phyloP scores from a whole-genome alignment of 1,284 basidiomycete species.

The Rhodofomes roseus region DNA sequence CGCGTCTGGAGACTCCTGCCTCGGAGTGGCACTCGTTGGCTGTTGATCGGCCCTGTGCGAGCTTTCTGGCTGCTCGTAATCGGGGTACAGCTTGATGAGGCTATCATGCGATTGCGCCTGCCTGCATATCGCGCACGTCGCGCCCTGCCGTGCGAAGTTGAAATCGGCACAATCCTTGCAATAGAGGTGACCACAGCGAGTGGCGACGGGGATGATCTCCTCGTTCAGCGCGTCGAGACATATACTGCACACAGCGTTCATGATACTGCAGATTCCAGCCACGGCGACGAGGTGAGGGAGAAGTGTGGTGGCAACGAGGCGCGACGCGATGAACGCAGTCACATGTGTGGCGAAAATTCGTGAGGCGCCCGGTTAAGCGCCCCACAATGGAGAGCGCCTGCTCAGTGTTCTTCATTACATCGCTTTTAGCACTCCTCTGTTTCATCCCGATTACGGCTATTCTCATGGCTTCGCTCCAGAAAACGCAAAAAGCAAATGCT shows the following conservation, averaged over 20 bases:
- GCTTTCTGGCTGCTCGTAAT: conserved; percentile 7
- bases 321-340: conserved; percentile 8
- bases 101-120: conserved; percentile 15
- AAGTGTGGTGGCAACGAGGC: conserved; percentile 1
- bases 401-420: background rate
- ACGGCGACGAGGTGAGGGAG: conserved; percentile 5
- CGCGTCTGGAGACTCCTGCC: background rate
- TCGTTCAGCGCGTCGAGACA: conserved; percentile 21
- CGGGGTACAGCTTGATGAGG: conserved; percentile 22
- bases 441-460: background rate
- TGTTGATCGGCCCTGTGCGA: background rate
- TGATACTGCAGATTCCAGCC: background rate
- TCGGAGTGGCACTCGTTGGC: background rate
- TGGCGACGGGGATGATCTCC: conserved; percentile 14
- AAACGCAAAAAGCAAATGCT: conserved; percentile 58
- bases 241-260: conserved; percentile 22
- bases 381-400: too few species aligned
- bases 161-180: conserved; percentile 27
- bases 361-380: conserved; percentile 1
- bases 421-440: background rate
- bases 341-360: conserved; percentile 8
- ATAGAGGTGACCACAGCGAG: conserved; percentile 27
- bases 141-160: conserved; percentile 17
- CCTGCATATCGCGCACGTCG: conserved; percentile 24
- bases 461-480: conserved; percentile 65